Conservation (phyloP, 2,329 filamentous ascomycete species). For the Trichophyton schoenleinii region DNA sequence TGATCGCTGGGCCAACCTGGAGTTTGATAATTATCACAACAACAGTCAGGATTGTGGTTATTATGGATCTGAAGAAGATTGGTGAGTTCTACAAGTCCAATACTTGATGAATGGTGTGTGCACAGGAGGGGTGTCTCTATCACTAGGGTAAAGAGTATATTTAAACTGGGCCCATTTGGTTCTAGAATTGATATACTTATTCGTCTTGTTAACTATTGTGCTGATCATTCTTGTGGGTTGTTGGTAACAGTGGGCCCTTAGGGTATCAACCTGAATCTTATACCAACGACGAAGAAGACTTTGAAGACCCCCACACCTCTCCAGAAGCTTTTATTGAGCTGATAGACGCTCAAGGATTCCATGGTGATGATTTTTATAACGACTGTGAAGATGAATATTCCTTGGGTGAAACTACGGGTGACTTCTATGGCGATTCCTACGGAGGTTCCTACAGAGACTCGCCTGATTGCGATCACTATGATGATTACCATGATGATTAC, state of each 20-base stretch:
- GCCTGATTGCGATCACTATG: not conserved
- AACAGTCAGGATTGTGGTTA: not conserved
- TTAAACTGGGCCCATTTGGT: too few relatives aligned
- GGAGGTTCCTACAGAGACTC: not conserved
- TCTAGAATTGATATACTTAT: too few relatives aligned
- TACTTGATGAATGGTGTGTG: too few relatives aligned
- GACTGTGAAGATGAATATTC: not conserved
- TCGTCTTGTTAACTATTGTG: not conserved
- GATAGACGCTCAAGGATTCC: not conserved
- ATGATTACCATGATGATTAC: not conserved
- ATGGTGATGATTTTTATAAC: not conserved
- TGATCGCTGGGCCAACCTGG: not conserved
- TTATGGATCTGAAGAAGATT: not conserved
- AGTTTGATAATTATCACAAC: not conserved
- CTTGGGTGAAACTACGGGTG: not conserved
- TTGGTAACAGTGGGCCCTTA: not conserved
- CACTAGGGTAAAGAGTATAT: too few relatives aligned
- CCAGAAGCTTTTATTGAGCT: not conserved
- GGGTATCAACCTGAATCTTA: not conserved
- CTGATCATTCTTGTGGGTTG: not conserved
- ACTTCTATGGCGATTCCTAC: not conserved
- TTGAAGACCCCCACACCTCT: not conserved
- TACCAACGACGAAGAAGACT: not conserved
- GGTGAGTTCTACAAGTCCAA: too few relatives aligned
- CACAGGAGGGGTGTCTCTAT: too few relatives aligned